Conservation (phyloP, 1,139 yeast species). For the Pichia sp. region DNA sequence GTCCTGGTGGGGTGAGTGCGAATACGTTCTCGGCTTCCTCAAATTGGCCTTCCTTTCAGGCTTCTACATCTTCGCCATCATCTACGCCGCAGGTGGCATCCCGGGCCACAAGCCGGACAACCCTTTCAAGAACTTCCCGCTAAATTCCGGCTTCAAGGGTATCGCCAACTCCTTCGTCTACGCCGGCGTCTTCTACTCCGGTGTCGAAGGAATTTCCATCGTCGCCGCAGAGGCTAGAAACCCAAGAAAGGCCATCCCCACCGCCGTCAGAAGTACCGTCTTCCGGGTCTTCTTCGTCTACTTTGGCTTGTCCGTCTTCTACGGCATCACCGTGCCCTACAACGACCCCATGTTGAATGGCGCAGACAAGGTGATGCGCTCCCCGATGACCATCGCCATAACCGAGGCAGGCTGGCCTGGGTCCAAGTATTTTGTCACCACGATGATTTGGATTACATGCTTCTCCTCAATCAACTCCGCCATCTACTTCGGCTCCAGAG, state of each 20-base stretch:
- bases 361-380: slow-evolving; percentile 28
- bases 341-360: slow-evolving; percentile 39
- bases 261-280: slow-evolving; percentile 55
- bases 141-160: slow-evolving; percentile 55
- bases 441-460: slow-evolving; percentile 49
- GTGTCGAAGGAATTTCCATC: slow-evolving; percentile 55
- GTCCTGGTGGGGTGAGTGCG: slow-evolving; percentile 56
- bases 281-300: slow-evolving; percentile 51
- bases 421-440: slow-evolving; percentile 50
- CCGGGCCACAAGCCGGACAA: slow-evolving; percentile 45
- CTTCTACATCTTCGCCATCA: slow-evolving; percentile 52
- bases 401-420: slow-evolving; percentile 47
- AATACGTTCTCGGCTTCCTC: slow-evolving; percentile 51
- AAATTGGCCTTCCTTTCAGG: slow-evolving; percentile 50
- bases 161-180: slow-evolving; percentile 67
- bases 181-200: slow-evolving; percentile 58
- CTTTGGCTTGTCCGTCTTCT: slow-evolving; percentile 49
- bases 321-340: slow-evolving; percentile 54
- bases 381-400: slow-evolving; percentile 60
- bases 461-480: slow-evolving; percentile 52
- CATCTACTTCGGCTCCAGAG: slow-evolving; percentile 48
- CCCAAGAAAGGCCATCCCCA: slow-evolving; percentile 54
- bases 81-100: slow-evolving; percentile 66
- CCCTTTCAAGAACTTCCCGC: slow-evolving; percentile 50
- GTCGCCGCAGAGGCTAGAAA: slow-evolving; percentile 55